Base-by-base conservation (phyloP, 2,329 filamentous ascomycete species). In the Penicillium crustosum region DNA sequence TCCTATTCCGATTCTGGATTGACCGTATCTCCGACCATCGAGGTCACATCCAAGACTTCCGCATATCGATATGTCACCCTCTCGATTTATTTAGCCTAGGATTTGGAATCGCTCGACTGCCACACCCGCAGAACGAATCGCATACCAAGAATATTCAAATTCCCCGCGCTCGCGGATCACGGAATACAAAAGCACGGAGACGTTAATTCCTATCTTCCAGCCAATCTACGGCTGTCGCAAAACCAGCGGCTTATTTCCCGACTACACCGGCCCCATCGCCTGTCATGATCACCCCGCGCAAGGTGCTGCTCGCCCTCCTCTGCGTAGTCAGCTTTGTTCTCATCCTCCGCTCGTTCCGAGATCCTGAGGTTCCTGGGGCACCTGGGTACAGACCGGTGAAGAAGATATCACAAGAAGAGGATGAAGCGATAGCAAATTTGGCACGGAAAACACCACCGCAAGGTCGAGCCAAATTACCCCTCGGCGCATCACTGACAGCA, bases 211-310 rank as follows among this genome's bases (percentile, higher is more conserved):
- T 45, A 50, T 21, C 19, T 29, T 12, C 10, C 31, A 27, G 10
- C 31, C 29, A 29, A 35, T 29, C 13, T 39, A 36, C 61, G 49
- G 49, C 51, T 35, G 45, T 59, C 54, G 50, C 43, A 59, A 61
- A 47, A 47, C 31, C 55, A 25, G 23, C 27, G 42, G 55, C 31
- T n/a, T 25, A 49, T 51, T 49, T 57, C 21, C 44, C 52, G 50
- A 52, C 47, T 33, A 41, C 42, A 45, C 39, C 48, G 31, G 36
- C 49, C 43, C 25, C 31, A 43, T 56, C 33, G 59, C 57, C 53
- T 61, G 67, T 57, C 55, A 95, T 95, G 91, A 83, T 93, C 73
- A 89, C 89, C 69, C 90, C 90, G 71, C 85, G 87, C 70, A 88
- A 89, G 76, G 89, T 89, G 70, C 75, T 95, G 61, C 78, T 91